Evolutionary conservation across 768 basidiomycete species (phyloP), one percentile per base, ranked within the genome.

Genomic region (Lentinus brumalis): DNA sequence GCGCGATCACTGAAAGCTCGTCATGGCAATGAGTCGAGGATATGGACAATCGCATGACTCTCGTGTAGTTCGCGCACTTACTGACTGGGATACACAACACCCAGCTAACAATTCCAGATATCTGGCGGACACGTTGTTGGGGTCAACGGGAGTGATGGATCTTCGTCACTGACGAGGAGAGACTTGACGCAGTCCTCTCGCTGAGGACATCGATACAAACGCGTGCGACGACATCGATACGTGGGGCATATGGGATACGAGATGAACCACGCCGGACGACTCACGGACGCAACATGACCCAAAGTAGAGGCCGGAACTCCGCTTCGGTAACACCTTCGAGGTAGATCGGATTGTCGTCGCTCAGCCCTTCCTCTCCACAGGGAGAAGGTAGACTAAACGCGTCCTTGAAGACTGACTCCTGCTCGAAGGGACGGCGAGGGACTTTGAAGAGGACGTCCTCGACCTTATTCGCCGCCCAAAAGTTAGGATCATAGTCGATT

Each of bases 211-310:
- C 7, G 7, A 26, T 26, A 26, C 6, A 26, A 26, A 7, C 50
- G 2, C 32, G 50, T 51, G 50, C 29, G 30, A 26, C 21, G 21
- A 26, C 21, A 26, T 26, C 21, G 21, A 26, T 26, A 26, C 21
- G 21, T 26, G 21, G 21, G 21, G 21, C 21, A 26, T 26, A 26
- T 26, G 11, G 30, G 30, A 15, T 9, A 16, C n/a, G 3, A 8
- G 10, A 14, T 30, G 8, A 16, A n/a, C 41, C 6, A 42, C 18
- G 49, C n/a, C 44, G 21, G 21, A 26, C 21, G 44, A 71, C 88
- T 74, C 67, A 90, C 89, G 88, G 68, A 7, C 89, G 87, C 66
- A 92, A 91, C n/a, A 91, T 72, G 1, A 85, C 84, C 86, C 86
- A 89, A 35, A 92, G 79, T 66, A 92, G 88, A 69, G 87, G 81